These are phyloP conservation scores for Pseudozyma pruni DNA, from an alignment of 1,284 basidiomycete species.

Conservation along the genomic window DNA sequence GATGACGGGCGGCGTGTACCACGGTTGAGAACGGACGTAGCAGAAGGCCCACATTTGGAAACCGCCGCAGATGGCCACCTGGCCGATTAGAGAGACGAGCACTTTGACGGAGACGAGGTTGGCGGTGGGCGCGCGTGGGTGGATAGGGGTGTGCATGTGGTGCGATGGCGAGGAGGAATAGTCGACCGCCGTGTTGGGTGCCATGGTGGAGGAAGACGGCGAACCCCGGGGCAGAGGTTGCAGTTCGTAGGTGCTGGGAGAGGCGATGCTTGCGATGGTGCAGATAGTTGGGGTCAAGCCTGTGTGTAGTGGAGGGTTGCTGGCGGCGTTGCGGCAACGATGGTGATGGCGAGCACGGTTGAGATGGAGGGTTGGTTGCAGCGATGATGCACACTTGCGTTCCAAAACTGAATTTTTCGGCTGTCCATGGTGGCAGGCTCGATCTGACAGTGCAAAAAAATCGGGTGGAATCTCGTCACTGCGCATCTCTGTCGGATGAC, in stretches of 20 bases:
- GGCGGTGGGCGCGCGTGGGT: constrained; percentile 91
- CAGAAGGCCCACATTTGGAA: constrained; percentile 88
- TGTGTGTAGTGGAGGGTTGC: too few relatives aligned
- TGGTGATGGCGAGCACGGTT: too few relatives aligned
- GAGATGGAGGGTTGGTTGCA: neutral
- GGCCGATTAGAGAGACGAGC: constrained; percentile 89
- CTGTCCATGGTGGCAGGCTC: neutral
- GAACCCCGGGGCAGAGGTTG: constrained; percentile 29
- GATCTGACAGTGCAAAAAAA: neutral
- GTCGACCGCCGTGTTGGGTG: constrained; percentile 15
- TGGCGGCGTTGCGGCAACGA: too few relatives aligned
- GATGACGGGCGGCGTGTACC: constrained; percentile 77
- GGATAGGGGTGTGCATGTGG: constrained; percentile 70
- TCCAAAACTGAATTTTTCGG: too few relatives aligned
- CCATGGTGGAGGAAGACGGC: constrained; percentile 1
- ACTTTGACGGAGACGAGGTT: constrained; percentile 97
- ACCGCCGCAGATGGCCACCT: constrained; percentile 85
- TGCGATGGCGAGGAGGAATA: constrained; percentile 2
- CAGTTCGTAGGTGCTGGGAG: constrained; percentile 15
- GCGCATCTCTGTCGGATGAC: neutral
- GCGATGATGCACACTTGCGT: constrained; percentile 5
- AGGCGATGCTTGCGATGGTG: constrained; percentile 15
- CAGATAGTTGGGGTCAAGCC: neutral
- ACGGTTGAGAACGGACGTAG: constrained; percentile 85
- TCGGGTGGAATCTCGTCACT: too few relatives aligned